Conservation (phyloP, 2,329 filamentous ascomycete species). For the Ascochyta clinopodiicola region DNA sequence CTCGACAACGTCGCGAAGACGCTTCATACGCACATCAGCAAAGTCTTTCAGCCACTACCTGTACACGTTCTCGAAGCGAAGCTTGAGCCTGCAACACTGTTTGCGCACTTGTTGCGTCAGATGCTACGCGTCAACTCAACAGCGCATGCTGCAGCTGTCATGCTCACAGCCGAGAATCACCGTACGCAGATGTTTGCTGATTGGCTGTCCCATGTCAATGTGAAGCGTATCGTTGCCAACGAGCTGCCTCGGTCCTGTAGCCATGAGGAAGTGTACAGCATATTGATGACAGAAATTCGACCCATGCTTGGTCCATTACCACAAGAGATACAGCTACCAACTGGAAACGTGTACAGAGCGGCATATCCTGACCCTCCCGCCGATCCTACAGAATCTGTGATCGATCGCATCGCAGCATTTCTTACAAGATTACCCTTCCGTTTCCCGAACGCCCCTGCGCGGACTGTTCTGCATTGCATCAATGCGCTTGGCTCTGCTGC, state of each 20-base stretch:
- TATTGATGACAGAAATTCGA: slow-evolving; percentile 67
- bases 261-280: slow-evolving; percentile 63
- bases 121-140: slow-evolving; percentile 91
- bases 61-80: slow-evolving; percentile 86
- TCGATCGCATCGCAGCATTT: slow-evolving; percentile 81
- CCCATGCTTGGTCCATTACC: slow-evolving; percentile 72
- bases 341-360: slow-evolving; percentile 55
- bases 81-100: slow-evolving; percentile 85
- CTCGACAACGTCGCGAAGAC: slow-evolving; percentile 84
- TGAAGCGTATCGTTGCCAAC: slow-evolving; percentile 63
- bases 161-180: slow-evolving; percentile 87
- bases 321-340: slow-evolving; percentile 69
- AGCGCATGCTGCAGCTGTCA: slow-evolving; percentile 91
- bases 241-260: slow-evolving; percentile 60
- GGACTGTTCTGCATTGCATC: slow-evolving; percentile 78
- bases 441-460: slow-evolving; percentile 76
- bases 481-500: slow-evolving; percentile 77
- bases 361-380: slow-evolving; percentile 30
- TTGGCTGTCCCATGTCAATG: slow-evolving; percentile 72
- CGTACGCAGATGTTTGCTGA: slow-evolving; percentile 95
- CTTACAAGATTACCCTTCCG: slow-evolving; percentile 70
- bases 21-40: slow-evolving; percentile 80
- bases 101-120: slow-evolving; percentile 83
- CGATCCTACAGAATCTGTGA: slow-evolving; percentile 58
- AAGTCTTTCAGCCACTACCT: slow-evolving; percentile 85